phyloP scores from a whole-genome alignment of 2,329 filamentous ascomycete genomes.

The Cordyceps cicadae region DNA sequence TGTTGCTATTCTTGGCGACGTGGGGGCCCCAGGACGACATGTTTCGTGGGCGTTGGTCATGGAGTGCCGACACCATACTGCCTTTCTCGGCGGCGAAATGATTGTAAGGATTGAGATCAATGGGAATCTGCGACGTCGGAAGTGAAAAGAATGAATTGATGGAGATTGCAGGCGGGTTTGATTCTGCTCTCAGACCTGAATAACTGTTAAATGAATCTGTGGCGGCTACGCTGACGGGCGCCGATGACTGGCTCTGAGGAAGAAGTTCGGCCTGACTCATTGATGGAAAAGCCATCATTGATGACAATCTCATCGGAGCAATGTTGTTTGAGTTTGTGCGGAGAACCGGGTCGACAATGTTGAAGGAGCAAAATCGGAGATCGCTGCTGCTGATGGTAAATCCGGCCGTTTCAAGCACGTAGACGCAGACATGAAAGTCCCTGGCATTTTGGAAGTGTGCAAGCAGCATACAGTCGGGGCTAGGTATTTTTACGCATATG shows the following conservation, averaged over 20 bases:
- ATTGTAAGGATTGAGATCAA: constrained; percentile 5
- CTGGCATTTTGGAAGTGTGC: constrained; percentile 23
- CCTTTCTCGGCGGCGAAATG: neutral
- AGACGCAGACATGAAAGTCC: constrained; percentile 26
- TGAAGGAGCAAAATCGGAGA: neutral
- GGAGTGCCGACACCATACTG: neutral
- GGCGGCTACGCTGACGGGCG: neutral
- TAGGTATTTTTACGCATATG: constrained; percentile 20
- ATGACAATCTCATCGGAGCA: neutral
- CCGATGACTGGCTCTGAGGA: neutral
- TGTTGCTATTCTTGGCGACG: neutral
- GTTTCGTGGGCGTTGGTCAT: neutral
- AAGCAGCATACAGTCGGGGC: constrained; percentile 19
- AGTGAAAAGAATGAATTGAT: neutral
- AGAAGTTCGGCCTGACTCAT: neutral
- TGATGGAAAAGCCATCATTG: neutral
- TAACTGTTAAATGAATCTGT: neutral
- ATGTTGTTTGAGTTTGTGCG: neutral
- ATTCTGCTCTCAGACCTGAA: neutral
- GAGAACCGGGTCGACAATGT: neutral
- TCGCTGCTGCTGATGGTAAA: constrained; percentile 19
- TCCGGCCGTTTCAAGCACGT: constrained; percentile 24
- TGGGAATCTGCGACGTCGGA: neutral
- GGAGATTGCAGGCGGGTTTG: neutral
- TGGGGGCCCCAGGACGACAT: neutral